Evolutionary conservation across 108 stramenopile species (phyloP).

Genomic region (Stephanodiscus triporus): DNA sequence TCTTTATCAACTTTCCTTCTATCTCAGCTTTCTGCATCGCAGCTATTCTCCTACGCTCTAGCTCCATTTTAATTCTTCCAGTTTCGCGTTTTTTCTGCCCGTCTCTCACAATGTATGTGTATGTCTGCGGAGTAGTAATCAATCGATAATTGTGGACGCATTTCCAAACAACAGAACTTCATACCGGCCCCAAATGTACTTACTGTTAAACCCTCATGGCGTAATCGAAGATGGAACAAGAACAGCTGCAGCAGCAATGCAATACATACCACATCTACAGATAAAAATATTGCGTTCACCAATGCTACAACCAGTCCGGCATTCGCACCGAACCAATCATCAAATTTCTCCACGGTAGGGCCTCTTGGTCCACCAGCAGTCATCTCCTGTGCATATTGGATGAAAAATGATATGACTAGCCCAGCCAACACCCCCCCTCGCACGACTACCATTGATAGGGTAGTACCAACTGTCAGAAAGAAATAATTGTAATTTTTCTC

Average conservation of each 20-base stretch:
- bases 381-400: constrained; percentile 24
- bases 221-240: constrained; percentile 76
- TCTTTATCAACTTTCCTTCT: constrained; percentile 22
- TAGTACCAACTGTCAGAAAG: constrained; percentile 58
- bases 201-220: constrained; percentile 62
- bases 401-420: constrained; percentile 51
- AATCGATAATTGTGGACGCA: background rate
- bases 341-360: constrained; percentile 33
- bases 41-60: constrained; percentile 40
- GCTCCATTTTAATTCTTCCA: constrained; percentile 45
- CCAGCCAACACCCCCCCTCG: constrained; percentile 30
- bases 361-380: constrained; percentile 1
- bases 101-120: constrained; percentile 82
- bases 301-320: constrained; percentile 40
- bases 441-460: constrained; percentile 25
- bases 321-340: constrained; percentile 60
- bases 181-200: background rate
- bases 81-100: constrained; percentile 58
- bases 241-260: constrained; percentile 69
- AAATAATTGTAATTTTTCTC: constrained; percentile 81
- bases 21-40: constrained; percentile 31
- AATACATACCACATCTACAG: constrained; percentile 55
- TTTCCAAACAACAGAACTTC: background rate
- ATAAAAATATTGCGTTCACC: constrained; percentile 50
- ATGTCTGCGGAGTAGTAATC: constrained; percentile 50